Evolutionary conservation across 768 basidiomycete species (phyloP), one percentile per base, ranked within the genome.

Genomic region (Boletus rubroflammeus): DNA sequence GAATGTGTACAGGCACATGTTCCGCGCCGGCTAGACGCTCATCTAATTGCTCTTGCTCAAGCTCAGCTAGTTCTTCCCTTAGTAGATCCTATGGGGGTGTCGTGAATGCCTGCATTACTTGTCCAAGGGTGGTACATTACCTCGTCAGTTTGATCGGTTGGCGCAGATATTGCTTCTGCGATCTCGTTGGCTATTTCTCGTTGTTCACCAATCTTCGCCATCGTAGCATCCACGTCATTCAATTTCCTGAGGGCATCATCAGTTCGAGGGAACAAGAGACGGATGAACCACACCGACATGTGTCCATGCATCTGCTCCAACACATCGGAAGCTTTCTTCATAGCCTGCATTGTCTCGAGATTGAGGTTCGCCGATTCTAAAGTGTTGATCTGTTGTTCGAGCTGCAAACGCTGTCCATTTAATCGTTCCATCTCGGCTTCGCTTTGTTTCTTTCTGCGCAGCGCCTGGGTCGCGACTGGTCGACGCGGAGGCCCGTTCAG

Each of bases 361-460:
- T 99, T 98, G 72, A 98, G 81, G 76, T 98, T 98, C 41, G 97
- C 97, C 15, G 90, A 92, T 72, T 98, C 97, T 42, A 98, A 81
- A 19, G 96, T 96, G 74, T 95, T 95, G 55, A 98, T 88, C 76
- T 98, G 96, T 71, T 90, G 86, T 75, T 98, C 96, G 29, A 99
- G 81, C 64, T 97, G 96, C 68, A 98, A 71, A 60, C 92, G 83
- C 50, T 88, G 89, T 13, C 90, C 91, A 44, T 84, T 81, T 60
- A 98, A 75, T 62, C 87, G 80, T 59, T 97, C 93, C 55, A 98
- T 76, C 70, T 98, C 93, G 42, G 76, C 66, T 73, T 98, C 96
- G 65, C 80, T 84, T 58, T 84, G 80, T 73, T 97, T 97, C 86
- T 97, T 98, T 73, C 94, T 85, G 62, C 90, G 87, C 55, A 99